Base-by-base conservation (phyloP, 2,329 filamentous ascomycete genomes). In the Colletotrichum sp. region DNA sequence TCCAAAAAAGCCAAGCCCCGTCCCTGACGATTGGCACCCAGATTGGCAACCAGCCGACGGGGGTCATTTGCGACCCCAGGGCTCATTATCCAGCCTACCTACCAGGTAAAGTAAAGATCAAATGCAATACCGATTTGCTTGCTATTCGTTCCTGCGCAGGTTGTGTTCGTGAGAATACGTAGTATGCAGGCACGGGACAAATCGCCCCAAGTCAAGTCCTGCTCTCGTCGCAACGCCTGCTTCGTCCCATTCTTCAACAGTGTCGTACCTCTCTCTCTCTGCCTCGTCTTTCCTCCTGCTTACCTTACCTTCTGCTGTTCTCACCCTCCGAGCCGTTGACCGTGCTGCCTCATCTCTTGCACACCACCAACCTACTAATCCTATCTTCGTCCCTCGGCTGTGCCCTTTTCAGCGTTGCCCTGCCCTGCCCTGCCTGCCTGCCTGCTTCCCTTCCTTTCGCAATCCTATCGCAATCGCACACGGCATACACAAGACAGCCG, bases 11-110 rank as follows among this genome's bases (percentile, higher is more conserved):
- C 25, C 55, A 62, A 61, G 25, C 18, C 36, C 62, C 9, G 28
- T 39, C 30, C 56, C 30, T 55, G 39, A 62, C 25, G 25, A 70
- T 70, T 73, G 71, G 66, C 66, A 64, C 25, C 56, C 30, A 58
- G 70, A 70, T 70, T 73, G 71, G 66, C 66, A 64, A 16, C 56
- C 30, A 58, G 70, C 65, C 68, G 48, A 60, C 48, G 56, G 25
- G 65, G 15, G 65, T 12, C 68, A 66, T 66, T 58, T 43, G 25
- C 43, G n/a, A 52, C 16, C n/a, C 43, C n/a, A 52, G 43, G n/a
- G 12, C n/a, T 22, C 3, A n/a, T n/a, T 48, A 52, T 52, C 43
- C 43, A 52, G 12, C 43, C 43, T 22, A 4, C 10, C 6, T 34
- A 22, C 43, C 43, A 52, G 43, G 10, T 52, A 12, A 52, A n/a